Conservation (phyloP, 2,329 filamentous ascomycete species). For the Mycosphaerelloides madeirae region DNA sequence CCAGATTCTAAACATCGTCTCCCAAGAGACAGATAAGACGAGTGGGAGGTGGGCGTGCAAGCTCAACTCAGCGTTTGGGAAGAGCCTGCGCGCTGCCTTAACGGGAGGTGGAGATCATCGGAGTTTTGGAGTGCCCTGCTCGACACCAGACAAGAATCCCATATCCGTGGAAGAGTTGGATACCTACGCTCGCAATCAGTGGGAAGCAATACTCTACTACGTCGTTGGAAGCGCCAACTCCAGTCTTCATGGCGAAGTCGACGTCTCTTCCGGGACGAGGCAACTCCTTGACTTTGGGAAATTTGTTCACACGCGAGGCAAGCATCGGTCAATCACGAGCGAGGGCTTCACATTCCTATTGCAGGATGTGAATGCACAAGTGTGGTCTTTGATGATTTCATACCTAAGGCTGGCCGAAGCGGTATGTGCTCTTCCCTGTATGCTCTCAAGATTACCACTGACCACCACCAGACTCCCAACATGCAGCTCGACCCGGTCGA, state of each 20-base stretch:
- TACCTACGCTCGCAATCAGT: constrained; percentile 77
- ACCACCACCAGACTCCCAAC: constrained; percentile 22
- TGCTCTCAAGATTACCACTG: neutral
- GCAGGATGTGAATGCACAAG: constrained; percentile 92
- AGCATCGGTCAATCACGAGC: constrained; percentile 67
- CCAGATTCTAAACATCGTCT: constrained; percentile 79
- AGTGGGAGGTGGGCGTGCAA: constrained; percentile 67
- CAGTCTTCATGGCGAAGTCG: constrained; percentile 46
- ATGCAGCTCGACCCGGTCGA: constrained; percentile 82
- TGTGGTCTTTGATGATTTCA: constrained; percentile 90
- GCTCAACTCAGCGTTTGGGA: constrained; percentile 75
- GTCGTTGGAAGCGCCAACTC: constrained; percentile 71
- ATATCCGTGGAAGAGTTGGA: constrained; percentile 73
- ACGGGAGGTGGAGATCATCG: constrained; percentile 74
- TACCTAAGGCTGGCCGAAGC: constrained; percentile 75
- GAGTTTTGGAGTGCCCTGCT: constrained; percentile 85
- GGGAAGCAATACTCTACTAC: constrained; percentile 94
- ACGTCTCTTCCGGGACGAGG: constrained; percentile 67
- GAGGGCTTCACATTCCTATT: constrained; percentile 91
- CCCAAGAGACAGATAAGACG: constrained; percentile 53
- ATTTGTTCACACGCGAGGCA: constrained; percentile 59
- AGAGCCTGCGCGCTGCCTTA: constrained; percentile 77
- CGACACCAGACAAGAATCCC: constrained; percentile 55
- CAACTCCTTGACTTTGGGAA: constrained; percentile 74
- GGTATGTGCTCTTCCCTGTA: constrained; percentile 4